Percentiles rank a stretch among this genome's conserved stretches.
These are phyloP conservation scores for Sphagnum fallax DNA, from an alignment of 228 moss, liverwort and hornwort species.

Conservation along the genomic window DNA sequence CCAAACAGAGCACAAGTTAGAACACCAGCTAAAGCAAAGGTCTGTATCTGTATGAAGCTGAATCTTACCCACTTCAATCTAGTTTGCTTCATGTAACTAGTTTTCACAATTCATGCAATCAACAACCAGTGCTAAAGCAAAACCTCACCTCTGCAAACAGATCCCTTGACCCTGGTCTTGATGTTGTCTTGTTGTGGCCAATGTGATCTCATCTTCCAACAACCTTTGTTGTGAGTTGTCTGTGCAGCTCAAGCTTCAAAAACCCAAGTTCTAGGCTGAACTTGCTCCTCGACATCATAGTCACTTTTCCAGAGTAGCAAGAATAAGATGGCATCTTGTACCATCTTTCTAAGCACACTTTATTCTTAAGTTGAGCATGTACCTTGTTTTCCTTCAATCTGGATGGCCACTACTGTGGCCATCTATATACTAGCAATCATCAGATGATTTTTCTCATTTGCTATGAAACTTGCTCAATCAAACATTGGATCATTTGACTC, in stretches of 20 bases:
- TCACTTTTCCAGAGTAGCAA: too few relatives aligned
- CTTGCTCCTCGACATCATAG: too few relatives aligned
- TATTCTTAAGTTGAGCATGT: too few relatives aligned
- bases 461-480: too few relatives aligned
- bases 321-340: too few relatives aligned
- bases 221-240: not conserved
- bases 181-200: not conserved
- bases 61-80: not conserved
- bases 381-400: too few relatives aligned
- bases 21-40: constrained; percentile 37
- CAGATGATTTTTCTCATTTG: too few relatives aligned
- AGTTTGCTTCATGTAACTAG: not conserved
- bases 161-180: too few relatives aligned
- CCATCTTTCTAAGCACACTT: too few relatives aligned
- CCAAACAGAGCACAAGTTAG: constrained; percentile 2
- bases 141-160: not conserved
- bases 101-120: not conserved
- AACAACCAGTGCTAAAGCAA: not conserved
- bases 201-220: not conserved
- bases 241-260: constrained; percentile 47
- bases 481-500: too few relatives aligned
- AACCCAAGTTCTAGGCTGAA: constrained; percentile 9
- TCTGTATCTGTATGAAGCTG: constrained; percentile 3
- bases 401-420: too few relatives aligned
- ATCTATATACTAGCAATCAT: too few relatives aligned